Conservation (phyloP, 305 asterid genomes). For the Rubia tinctorum region DNA sequence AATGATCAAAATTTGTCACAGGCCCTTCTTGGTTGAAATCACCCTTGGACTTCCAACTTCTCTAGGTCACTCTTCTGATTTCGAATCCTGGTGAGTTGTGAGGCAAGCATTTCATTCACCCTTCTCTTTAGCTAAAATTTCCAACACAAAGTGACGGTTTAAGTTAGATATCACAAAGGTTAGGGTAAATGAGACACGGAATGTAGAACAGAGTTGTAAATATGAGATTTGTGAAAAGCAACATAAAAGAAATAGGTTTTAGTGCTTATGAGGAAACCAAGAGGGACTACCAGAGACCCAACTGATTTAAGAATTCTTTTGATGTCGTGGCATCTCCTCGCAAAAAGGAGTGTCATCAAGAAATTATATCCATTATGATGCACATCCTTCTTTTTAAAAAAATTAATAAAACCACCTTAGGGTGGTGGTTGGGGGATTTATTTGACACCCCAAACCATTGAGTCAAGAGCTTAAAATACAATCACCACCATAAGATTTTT, state of each 20-base stretch:
- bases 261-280: background rate
- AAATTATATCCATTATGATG: background rate
- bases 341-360: background rate
- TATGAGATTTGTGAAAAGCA: background rate
- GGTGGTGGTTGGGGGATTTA: too few species aligned
- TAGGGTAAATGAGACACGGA: background rate
- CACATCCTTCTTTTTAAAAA: background rate
- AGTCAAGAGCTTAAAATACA: background rate
- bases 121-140: slow-evolving; percentile 56
- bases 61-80: slow-evolving; percentile 31
- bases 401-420: too few species aligned
- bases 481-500: background rate
- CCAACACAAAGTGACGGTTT: background rate
- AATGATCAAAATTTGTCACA: background rate
- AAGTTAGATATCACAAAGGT: slow-evolving; percentile 16
- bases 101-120: slow-evolving; percentile 65
- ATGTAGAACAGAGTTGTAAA: background rate
- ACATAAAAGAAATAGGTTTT: background rate
- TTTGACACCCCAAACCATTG: background rate
- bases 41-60: slow-evolving; percentile 18
- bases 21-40: background rate
- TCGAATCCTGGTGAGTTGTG: slow-evolving; percentile 57
- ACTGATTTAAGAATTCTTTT: background rate
- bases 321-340: background rate
- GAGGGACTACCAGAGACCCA: background rate